Base-by-base conservation (phyloP, 2,329 filamentous ascomycete species). In the Pleomassaria siparia region DNA sequence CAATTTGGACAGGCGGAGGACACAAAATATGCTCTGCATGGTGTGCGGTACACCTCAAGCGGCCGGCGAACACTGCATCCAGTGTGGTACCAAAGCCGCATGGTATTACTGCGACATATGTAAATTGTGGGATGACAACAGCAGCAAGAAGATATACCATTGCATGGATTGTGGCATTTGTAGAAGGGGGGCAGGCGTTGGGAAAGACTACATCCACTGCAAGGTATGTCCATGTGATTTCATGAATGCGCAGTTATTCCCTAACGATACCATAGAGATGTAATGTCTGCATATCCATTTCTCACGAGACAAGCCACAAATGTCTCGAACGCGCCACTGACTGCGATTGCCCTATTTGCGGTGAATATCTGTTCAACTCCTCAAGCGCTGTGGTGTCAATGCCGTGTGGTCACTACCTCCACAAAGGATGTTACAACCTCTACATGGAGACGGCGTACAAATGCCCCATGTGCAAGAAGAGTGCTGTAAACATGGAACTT, bases 201-300 rank as follows among this genome's bases (percentile, higher is more conserved):
- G 94, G 3, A 97, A 96, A 67, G 94, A 99, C 67, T 99, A 95
- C 68, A 91, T 95, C 64, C 94, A 99, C 72, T 99, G 94, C 87
- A 95, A 96, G 82, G 90, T 92, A 75, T 69, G 44, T 25, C 8
- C 9, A 16, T 6, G 9, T 2, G 9, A n/a, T 44, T 32, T 2
- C 12, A 30, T n/a, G 20, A 12, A 2, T n/a, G 73, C n/a, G 9
- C 20, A 28, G 15, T 8, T 15, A 12, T 3, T 20, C 41, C n/a
- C 66, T 73, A 54, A 73, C 54, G 4, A 20, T 6, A 13, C n/a
- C 11, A n/a, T 36, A 71, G 71, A 64, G 59, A 48, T 99, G 94
- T 72, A 89, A 89, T 60, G 91, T 95, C 21, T 99, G 94, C 74
- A 94, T 97, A 63, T 88, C 89, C 7, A 96, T 96, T 56, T 85